Conservation (phyloP, 139 green algal species). For the Chlorella sp. region DNA sequence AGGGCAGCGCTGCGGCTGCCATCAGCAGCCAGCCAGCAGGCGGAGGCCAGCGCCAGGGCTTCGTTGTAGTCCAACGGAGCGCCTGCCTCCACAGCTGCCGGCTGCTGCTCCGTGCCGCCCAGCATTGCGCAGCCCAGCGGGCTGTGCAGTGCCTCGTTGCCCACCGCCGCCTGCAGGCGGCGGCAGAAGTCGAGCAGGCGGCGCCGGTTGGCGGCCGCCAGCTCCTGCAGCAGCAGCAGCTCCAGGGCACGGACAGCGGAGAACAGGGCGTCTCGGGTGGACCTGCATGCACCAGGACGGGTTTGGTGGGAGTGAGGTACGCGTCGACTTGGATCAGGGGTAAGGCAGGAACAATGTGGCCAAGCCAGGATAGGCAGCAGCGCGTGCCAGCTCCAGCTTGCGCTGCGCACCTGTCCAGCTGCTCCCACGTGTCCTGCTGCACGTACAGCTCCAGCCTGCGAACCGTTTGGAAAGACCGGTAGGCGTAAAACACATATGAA, state of each 20-base stretch:
- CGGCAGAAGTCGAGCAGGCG: conserved; percentile 25
- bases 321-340: background rate
- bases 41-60: conserved; percentile 14
- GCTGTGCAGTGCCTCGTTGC: background rate
- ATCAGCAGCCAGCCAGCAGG: conserved; percentile 14
- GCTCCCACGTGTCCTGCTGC: conserved; percentile 44
- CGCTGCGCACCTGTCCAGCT: conserved; percentile 27
- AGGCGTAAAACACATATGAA: background rate
- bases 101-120: background rate
- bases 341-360: no score
- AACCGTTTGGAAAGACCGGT: background rate
- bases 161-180: conserved; percentile 18
- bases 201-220: conserved; percentile 18
- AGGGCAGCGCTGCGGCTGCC: background rate
- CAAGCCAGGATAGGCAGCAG: background rate
- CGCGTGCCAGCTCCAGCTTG: background rate
- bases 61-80: background rate
- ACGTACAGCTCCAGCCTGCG: conserved; percentile 69
- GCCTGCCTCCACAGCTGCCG: background rate
- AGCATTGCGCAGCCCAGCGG: background rate
- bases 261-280: conserved; percentile 33
- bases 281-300: conserved; percentile 3
- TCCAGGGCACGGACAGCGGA: conserved; percentile 48
- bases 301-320: background rate
- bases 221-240: conserved; percentile 21